Conservation (phyloP, 2,329 filamentous ascomycete species). For the Diaporthe longicolla region DNA sequence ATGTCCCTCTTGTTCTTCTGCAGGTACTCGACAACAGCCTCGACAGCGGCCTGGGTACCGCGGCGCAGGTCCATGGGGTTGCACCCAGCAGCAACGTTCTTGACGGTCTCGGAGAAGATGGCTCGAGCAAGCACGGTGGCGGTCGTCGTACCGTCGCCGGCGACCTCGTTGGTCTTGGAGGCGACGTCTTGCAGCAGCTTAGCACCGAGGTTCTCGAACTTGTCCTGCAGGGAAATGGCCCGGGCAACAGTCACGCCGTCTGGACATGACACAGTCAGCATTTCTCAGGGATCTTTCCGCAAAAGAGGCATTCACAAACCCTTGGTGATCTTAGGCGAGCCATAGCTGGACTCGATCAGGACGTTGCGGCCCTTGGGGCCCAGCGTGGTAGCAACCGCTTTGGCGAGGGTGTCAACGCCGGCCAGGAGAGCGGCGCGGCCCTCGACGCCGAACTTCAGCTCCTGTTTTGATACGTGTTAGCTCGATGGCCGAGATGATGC, state of each 20-base stretch:
- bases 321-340: constrained; percentile 99
- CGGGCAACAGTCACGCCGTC: constrained; percentile 92
- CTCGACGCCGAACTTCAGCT: constrained; percentile 98
- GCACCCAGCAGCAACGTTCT: constrained; percentile 99
- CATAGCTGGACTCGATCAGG: constrained; percentile 97
- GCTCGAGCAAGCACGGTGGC: constrained; percentile 96
- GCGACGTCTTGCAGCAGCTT: constrained; percentile 97
- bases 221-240: constrained; percentile 94
- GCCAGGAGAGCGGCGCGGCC: constrained; percentile 88
- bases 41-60: constrained; percentile 96
- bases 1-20: constrained; percentile 98
- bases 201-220: constrained; percentile 99
- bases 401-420: constrained; percentile 97
- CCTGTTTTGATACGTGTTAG: constrained; percentile 67
- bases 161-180: constrained; percentile 99
- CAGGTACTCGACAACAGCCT: constrained; percentile 93
- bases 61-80: constrained; percentile 99
- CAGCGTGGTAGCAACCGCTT: constrained; percentile 94
- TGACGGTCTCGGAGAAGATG: constrained; percentile 99
- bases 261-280: constrained; percentile 51
- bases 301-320: constrained; percentile 68
- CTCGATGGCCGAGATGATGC: constrained; percentile 27
- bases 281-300: background rate
- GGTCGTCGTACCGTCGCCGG: constrained; percentile 98
- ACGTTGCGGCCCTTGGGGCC: constrained; percentile 99